A percentile compares a stretch with the other conserved stretches of the same genome.
Evolutionary conservation across 1,139 yeast species (phyloP).

Genomic region (Kurtzmaniella quercitrusa): DNA sequence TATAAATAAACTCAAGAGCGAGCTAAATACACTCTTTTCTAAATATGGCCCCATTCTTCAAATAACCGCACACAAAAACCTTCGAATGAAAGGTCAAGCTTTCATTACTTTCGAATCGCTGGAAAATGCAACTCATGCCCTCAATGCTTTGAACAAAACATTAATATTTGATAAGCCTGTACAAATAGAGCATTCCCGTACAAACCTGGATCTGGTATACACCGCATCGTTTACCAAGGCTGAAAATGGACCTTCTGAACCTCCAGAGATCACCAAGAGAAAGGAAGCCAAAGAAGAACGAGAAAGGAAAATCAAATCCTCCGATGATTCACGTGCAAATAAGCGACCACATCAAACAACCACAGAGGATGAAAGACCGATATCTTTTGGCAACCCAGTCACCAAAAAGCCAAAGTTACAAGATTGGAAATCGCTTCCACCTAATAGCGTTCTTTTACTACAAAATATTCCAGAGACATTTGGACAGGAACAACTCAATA

Average conservation of each 20-base stretch:
- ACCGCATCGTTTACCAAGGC: no score
- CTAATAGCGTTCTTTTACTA: conserved; percentile 65
- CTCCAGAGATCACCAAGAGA: conserved; percentile 15
- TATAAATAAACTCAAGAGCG: conserved; percentile 43
- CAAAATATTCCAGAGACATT: conserved; percentile 56
- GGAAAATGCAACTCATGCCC: conserved; percentile 47
- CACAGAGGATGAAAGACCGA: conserved; percentile 14
- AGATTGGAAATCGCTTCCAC: conserved; percentile 46
- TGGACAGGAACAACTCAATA: conserved; percentile 37
- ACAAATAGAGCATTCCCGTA: conserved; percentile 37
- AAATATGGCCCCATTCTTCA: conserved; percentile 49
- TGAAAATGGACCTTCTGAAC: neutral
- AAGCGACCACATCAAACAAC: conserved; percentile 8
- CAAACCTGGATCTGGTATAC: conserved; percentile 42
- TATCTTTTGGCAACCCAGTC: conserved; percentile 8
- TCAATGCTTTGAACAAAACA: conserved; percentile 37
- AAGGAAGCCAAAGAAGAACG: conserved; percentile 16
- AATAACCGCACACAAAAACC: conserved; percentile 56
- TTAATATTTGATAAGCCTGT: conserved; percentile 54
- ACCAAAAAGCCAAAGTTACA: conserved; percentile 15
- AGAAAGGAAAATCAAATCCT: conserved; percentile 13
- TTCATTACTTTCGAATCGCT: conserved; percentile 59
- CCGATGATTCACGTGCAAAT: conserved; percentile 11
- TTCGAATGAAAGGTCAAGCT: conserved; percentile 79
- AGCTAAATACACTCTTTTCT: conserved; percentile 37